Evolutionary conservation across 2,329 filamentous ascomycete species (phyloP).

Genomic region (Fusarium sp.): DNA sequence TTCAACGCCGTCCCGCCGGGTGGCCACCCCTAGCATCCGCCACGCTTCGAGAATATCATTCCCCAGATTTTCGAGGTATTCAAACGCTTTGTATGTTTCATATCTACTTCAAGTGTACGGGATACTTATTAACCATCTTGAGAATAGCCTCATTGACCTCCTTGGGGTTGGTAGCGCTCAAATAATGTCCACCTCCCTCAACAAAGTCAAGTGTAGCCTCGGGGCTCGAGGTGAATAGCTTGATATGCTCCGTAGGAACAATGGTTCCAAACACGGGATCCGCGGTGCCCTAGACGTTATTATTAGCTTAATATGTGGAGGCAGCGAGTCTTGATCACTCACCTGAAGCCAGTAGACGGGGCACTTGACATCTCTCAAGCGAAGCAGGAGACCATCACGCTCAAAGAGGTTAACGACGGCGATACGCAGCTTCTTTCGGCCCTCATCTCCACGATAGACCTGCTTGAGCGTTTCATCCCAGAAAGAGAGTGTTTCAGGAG

Average conservation of each 20-base stretch:
- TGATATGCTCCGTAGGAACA: conserved; percentile 58
- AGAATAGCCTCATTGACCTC: conserved; percentile 58
- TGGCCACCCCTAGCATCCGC: no score
- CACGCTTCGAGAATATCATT: no score
- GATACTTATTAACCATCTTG: conserved; percentile 52
- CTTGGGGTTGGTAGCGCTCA: conserved; percentile 59
- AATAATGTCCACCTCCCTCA: conserved; percentile 58
- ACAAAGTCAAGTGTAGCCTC: conserved; percentile 56
- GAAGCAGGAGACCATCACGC: conserved; percentile 58
- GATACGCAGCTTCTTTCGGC: conserved; percentile 58
- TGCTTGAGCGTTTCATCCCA: conserved; percentile 57
- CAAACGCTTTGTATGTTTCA: not conserved
- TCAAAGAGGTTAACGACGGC: conserved; percentile 56
- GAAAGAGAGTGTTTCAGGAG: conserved; percentile 51
- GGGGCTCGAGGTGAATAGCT: conserved; percentile 57
- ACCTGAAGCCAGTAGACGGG: conserved; percentile 64
- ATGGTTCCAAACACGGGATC: conserved; percentile 55
- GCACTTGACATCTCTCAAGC: conserved; percentile 58
- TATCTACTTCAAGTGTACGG: conserved; percentile 12
- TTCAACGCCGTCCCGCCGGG: no score
- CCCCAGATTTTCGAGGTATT: not conserved
- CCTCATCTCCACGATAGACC: conserved; percentile 60
- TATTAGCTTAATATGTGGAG: conserved; percentile 10
- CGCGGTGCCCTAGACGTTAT: conserved; percentile 52
- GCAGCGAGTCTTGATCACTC: conserved; percentile 23